Evolutionary conservation across 345 rosid species (phyloP).

Genomic region (Isatis tinctoria): DNA sequence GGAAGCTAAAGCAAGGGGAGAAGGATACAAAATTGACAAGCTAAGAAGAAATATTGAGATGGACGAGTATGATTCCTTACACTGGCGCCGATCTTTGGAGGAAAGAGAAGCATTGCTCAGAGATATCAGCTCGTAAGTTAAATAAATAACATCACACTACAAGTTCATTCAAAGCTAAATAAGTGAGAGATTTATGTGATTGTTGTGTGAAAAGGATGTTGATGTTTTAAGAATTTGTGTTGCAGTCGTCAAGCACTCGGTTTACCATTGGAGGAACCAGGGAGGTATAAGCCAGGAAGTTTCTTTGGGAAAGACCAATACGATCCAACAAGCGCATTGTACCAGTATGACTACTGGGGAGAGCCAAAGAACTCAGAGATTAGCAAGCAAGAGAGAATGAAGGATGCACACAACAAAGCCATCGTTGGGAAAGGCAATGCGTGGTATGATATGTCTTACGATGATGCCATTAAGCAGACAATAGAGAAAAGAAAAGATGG

Average conservation of each 20-base stretch:
- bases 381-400: conserved; percentile 69
- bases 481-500: conserved; percentile 56
- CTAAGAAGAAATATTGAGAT: conserved; percentile 77
- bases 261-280: conserved; percentile 93
- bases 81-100: conserved; percentile 86
- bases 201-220: neutral
- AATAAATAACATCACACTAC: neutral
- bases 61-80: conserved; percentile 87
- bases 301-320: conserved; percentile 87
- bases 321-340: conserved; percentile 77
- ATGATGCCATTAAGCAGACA: conserved; percentile 62
- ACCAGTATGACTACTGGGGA: conserved; percentile 89
- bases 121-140: conserved; percentile 82
- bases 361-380: conserved; percentile 90
- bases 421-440: conserved; percentile 76
- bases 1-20: conserved; percentile 77
- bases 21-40: conserved; percentile 60
- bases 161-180: neutral
- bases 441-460: conserved; percentile 86
- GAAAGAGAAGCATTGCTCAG: conserved; percentile 95
- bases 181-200: neutral
- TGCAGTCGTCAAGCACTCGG: conserved; percentile 80
- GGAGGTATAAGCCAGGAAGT: conserved; percentile 72
- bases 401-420: conserved; percentile 72
- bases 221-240: neutral